Evolutionary conservation across 208 protist genomes (phyloP).

Genomic region (Trypanosoma mega): DNA sequence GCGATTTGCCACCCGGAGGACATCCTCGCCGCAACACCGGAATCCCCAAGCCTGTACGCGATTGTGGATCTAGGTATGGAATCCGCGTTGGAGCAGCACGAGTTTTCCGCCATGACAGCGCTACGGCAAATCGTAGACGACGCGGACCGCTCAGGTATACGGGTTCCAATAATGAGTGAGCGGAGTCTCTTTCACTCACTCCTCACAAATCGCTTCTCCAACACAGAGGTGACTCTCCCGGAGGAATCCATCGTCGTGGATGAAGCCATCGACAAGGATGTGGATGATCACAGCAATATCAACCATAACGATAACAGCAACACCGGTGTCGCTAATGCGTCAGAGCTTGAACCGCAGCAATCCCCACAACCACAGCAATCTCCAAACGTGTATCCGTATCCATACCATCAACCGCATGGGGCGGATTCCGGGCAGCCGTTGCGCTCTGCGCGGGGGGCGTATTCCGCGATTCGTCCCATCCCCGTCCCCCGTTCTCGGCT

Average conservation of each 20-base stretch:
- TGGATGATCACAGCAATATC: background rate
- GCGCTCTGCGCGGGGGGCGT: no score
- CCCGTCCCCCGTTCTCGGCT: no score
- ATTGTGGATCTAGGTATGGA: constrained; percentile 57
- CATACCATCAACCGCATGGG: no score
- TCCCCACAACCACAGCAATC: no score
- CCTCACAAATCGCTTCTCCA: constrained; percentile 22
- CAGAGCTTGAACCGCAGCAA: no score
- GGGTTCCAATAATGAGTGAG: constrained; percentile 18
- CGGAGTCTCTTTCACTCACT: constrained; percentile 26
- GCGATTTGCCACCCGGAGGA: constrained; percentile 19
- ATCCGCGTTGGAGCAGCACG: constrained; percentile 9
- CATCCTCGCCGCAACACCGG: background rate
- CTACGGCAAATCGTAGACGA: constrained; percentile 10
- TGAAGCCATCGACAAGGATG: background rate
- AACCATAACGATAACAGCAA: background rate
- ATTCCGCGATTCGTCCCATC: no score
- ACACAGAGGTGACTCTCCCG: constrained; percentile 7
- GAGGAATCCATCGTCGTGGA: constrained; percentile 4
- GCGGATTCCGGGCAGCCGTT: no score
- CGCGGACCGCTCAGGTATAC: constrained; percentile 1
- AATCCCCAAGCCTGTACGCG: constrained; percentile 29
- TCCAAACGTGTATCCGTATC: no score
- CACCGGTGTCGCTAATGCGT: background rate
- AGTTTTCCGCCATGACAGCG: background rate